These are phyloP conservation scores for Globomyces pollinis-pini DNA, from an alignment of 192 early-diverging fungal species.

Conservation along the genomic window DNA sequence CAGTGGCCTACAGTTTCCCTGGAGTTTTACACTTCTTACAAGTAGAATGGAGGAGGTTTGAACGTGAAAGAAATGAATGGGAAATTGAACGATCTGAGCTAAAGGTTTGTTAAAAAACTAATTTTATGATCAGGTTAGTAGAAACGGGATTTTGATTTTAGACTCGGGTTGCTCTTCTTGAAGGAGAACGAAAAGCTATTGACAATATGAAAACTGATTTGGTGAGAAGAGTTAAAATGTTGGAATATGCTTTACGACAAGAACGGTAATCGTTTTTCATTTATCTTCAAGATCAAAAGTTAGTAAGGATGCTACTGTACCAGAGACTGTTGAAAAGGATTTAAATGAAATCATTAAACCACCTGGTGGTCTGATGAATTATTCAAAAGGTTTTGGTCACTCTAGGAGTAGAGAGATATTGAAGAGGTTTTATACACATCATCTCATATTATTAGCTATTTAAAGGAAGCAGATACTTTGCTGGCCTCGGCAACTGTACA, in stretches of 20 bases:
- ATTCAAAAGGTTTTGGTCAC: constrained; percentile 50
- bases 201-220: constrained; percentile 70
- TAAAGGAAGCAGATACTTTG: constrained; percentile 36
- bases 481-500: constrained; percentile 9
- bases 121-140: too few species aligned
- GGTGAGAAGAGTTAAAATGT: constrained; percentile 73
- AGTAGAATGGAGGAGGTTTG: constrained; percentile 71
- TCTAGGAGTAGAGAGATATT: constrained; percentile 59
- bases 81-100: constrained; percentile 70
- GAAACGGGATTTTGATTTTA: too few species aligned
- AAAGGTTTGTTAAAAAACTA: constrained; percentile 51
- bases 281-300: too few species aligned
- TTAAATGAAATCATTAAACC: neutral
- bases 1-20: constrained; percentile 59
- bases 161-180: constrained; percentile 67
- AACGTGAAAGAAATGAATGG: constrained; percentile 82
- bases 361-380: constrained; percentile 18
- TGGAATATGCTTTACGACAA: constrained; percentile 69
- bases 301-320: too few species aligned
- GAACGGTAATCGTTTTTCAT: too few species aligned
- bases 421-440: constrained; percentile 48
- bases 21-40: constrained; percentile 77
- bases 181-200: constrained; percentile 67
- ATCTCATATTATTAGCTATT: constrained; percentile 22
- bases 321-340: too few species aligned